Conservation (phyloP, 257 asterid genomes). For the Solanum virginianum region DNA sequence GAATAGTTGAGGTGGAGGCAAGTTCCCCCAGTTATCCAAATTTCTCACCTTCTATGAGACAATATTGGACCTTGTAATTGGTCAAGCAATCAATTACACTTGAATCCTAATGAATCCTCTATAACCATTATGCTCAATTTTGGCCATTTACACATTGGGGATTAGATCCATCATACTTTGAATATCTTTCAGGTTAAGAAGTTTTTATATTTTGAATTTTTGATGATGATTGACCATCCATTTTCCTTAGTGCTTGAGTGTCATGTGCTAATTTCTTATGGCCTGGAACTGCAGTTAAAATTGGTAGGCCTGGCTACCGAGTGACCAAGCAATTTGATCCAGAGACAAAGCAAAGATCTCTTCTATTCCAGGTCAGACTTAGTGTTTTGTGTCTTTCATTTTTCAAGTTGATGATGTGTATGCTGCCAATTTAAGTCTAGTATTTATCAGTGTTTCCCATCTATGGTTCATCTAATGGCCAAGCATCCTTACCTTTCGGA, state of each 20-base stretch:
- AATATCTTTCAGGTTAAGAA: neutral
- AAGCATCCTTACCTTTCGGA: neutral
- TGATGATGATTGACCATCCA: neutral
- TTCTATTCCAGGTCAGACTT: conserved; percentile 71
- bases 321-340: conserved; percentile 90
- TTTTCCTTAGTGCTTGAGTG: neutral
- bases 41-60: neutral
- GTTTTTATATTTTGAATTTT: neutral
- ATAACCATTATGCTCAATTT: neutral
- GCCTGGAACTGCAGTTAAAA: conserved; percentile 52
- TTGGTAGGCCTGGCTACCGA: conserved; percentile 96
- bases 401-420: neutral
- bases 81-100: neutral
- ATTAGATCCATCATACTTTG: neutral
- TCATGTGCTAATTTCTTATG: neutral
- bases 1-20: neutral
- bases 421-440: neutral
- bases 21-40: neutral
- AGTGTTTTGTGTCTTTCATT: neutral
- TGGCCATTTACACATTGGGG: neutral
- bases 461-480: neutral
- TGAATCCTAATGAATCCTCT: neutral
- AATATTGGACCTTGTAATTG: neutral
- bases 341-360: conserved; percentile 91
- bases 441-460: neutral